Evolutionary conservation across 345 rosid genomes (phyloP), one percentile per base, ranked within the genome.

Genomic region (Capsella bursapastoris): DNA sequence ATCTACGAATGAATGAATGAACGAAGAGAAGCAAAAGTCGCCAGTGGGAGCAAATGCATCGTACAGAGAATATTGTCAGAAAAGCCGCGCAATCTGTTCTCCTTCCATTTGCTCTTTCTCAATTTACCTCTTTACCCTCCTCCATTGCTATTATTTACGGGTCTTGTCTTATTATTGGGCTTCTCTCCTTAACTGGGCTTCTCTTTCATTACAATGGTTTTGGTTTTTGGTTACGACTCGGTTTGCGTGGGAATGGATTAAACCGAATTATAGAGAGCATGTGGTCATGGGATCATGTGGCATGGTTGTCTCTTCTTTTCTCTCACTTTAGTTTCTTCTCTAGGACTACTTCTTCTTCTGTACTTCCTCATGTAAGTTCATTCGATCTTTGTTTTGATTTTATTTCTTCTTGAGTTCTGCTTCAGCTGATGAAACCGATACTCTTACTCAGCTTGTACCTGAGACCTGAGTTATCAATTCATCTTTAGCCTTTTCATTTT

Each of bases 41-140:
- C 10, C 10, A 35, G 40, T 75, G 82, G 32, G 73, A 12, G 79
- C 13, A 40, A 35, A 7, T 9, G 45, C 71, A 81, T 76, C 55
- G 74, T 68, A 57, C 82, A 89, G 89, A 84, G 90, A 86, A 86
- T 87, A 87, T 83, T 89, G 92, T 89, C 95, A 87, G 92, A 51
- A 78, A 78, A 66, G 77, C 76, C 76, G 72, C 76, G 66, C 62
- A 49, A 71, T 63, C 71, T 76, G 48, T 28, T 49, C 12, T 49
- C 35, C 53, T 71, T 40, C 70, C 64, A 57, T 70, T 77, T 64
- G 10, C 62, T 37, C 15, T 35, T 25, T 43, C 29, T 15, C 15
- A 11, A 14, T 40, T 65, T 71, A 71, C 81, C 0, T 50, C 14
- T 72, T 32, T 59, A 27, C 68, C 76, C 80, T 71, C 44, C 13